A percentile compares a stretch with the other conserved stretches of the same genome.
These are phyloP conservation scores for Vanilla planifolia DNA, from an alignment of 106 monocot species.

Conservation along the genomic window DNA sequence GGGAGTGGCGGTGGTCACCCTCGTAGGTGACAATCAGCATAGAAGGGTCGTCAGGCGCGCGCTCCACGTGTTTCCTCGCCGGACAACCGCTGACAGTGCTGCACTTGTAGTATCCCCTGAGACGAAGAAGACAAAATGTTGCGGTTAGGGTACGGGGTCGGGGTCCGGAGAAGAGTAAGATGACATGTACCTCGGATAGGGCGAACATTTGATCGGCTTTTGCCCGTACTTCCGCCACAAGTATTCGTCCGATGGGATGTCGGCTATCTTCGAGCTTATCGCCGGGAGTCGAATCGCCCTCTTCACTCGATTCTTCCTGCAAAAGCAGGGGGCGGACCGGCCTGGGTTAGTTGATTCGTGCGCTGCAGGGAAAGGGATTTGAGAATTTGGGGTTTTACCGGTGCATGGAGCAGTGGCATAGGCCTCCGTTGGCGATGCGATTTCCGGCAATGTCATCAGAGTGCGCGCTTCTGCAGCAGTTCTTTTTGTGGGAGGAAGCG, in stretches of 20 bases:
- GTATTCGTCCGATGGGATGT: constrained; percentile 65
- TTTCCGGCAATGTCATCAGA: constrained; percentile 33
- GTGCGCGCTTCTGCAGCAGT: constrained; percentile 46
- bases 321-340: neutral
- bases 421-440: constrained; percentile 27
- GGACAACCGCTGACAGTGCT: constrained; percentile 77
- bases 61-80: constrained; percentile 83
- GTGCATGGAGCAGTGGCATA: constrained; percentile 84
- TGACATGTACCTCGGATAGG: constrained; percentile 57
- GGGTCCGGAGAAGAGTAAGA: neutral
- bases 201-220: constrained; percentile 80
- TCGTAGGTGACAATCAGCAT: constrained; percentile 88
- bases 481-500: constrained; percentile 40
- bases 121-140: neutral
- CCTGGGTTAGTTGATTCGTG: neutral
- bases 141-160: neutral
- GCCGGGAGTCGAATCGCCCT: constrained; percentile 58
- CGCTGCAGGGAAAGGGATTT: too few species aligned
- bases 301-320: constrained; percentile 53
- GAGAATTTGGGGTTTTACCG: constrained; percentile 25
- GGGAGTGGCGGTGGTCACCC: constrained; percentile 58
- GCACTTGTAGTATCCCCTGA: constrained; percentile 82
- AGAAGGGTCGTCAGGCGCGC: constrained; percentile 63
- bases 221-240: constrained; percentile 88
- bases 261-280: constrained; percentile 63